phyloP scores from a whole-genome alignment of 176 grass and related monocot species.

The Aegilops umbellulata region DNA sequence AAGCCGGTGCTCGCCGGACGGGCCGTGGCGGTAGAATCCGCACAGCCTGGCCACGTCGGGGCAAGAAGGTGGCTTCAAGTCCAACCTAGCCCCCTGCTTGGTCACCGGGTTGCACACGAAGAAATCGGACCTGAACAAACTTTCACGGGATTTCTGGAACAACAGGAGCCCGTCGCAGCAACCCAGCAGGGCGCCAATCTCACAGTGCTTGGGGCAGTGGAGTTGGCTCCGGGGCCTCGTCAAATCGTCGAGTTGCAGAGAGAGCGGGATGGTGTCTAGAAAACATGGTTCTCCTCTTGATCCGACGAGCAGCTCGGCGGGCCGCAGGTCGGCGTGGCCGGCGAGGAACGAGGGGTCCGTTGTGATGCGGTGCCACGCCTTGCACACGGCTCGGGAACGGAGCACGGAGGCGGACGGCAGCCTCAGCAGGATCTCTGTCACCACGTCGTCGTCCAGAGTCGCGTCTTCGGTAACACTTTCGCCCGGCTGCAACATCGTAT shows the following conservation, averaged over 20 bases:
- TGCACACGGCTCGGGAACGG: background rate
- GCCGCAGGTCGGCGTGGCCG: background rate
- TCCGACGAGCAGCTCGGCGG: background rate
- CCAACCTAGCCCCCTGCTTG: background rate
- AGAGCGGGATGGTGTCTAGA: background rate
- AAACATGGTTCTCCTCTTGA: too few species aligned
- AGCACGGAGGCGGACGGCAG: background rate
- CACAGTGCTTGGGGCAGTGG: background rate
- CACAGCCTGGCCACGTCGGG: background rate
- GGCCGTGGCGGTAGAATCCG: background rate
- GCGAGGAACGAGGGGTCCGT: background rate
- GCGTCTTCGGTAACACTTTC: background rate
- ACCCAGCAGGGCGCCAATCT: background rate
- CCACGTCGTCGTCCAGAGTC: background rate
- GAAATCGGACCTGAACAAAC: background rate
- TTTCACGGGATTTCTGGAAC: background rate
- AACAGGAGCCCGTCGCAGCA: constrained; percentile 1
- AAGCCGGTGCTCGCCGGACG: constrained; percentile 14
- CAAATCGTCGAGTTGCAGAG: background rate
- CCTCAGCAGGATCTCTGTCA: background rate
- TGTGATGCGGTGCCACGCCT: background rate
- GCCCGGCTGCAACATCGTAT: background rate
- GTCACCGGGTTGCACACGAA: background rate
- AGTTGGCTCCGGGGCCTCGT: background rate
- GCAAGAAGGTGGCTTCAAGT: background rate